phyloP scores from a whole-genome alignment of 306 rosid species.

The Trifolium pratense region DNA sequence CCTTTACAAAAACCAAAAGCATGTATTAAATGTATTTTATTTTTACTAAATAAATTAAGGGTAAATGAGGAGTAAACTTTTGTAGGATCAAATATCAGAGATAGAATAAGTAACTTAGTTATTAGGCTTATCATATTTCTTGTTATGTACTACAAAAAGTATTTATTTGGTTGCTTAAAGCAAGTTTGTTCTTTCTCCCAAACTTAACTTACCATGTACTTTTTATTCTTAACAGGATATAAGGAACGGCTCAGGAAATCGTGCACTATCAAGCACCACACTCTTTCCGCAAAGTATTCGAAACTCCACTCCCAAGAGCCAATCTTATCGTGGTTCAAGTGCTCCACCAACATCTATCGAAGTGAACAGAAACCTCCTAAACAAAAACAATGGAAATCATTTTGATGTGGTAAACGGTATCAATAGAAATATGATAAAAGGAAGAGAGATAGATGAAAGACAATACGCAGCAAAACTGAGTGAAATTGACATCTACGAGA shows the following conservation, averaged over 20 bases:
- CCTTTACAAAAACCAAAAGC: neutral
- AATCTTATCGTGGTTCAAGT: conserved; percentile 55
- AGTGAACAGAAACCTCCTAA: conserved; percentile 52
- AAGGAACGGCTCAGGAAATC: conserved; percentile 76
- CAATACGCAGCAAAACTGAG: conserved; percentile 63
- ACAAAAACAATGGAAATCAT: conserved; percentile 50
- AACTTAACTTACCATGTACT: conserved; percentile 32
- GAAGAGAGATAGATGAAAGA: conserved; percentile 57
- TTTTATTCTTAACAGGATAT: conserved; percentile 70
- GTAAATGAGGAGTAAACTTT: neutral
- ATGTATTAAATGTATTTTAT: neutral
- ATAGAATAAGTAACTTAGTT: neutral
- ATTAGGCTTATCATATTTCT: conserved; percentile 7
- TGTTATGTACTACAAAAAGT: neutral
- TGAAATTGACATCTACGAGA: conserved; percentile 83
- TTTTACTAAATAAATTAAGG: neutral
- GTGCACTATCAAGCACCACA: conserved; percentile 79
- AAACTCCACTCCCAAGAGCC: conserved; percentile 61
- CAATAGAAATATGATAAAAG: conserved; percentile 48
- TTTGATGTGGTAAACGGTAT: conserved; percentile 52
- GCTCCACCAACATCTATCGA: conserved; percentile 50
- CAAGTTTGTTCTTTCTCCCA: conserved; percentile 24
- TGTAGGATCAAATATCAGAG: neutral
- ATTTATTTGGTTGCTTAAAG: conserved; percentile 16
- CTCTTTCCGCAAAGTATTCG: conserved; percentile 92